Evolutionary conservation across 23 red algal species (phyloP), one percentile per base, ranked within the genome.

Genomic region (Gracilaria gracilis): DNA sequence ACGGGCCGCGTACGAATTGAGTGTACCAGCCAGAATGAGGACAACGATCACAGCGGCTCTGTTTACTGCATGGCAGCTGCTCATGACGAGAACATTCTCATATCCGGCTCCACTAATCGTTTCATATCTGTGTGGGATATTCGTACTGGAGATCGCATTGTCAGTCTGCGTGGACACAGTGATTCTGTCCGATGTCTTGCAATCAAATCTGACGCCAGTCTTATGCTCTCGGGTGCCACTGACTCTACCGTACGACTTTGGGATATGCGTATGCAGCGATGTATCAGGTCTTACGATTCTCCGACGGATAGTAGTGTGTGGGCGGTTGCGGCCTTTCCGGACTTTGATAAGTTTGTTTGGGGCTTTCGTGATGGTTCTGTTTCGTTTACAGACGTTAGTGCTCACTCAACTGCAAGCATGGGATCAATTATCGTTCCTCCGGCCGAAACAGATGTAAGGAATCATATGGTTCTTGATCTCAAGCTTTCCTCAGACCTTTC

Each of bases 311-410:
- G 79, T 27, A 93, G 90, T 57, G 93, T 98, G 14, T 98, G 97
- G 97, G 86, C 97, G 16, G 46, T 98, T 23, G 91, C 86, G 5
- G 61, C 81, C 16, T 61, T 53, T 62, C 58, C 59, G 20, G 50
- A 70, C 37, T 95, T 95, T 74, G 84, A 93, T 29, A 93, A 76
- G 79, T 94, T 98, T 76, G 53, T 96, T 20, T 98, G 93, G 16
- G 97, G 97, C 25, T 88, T 88, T 31, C 93, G 97, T 46, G 97
- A 98, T 82, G 97, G 97, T 24, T 83, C 93, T 17, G 93, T 98
- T 50, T 95, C 81, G 75, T 90, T 87, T 82, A 95, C 93, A 16
- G 93, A 91, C 76, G 50, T 96, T 61, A 70, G 82, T 31, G 81
- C 94, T 57, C 87, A 83, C 32, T 49, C 72, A 31, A 77, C 27